Base-by-base conservation (phyloP, 495 filamentous ascomycete genomes). In the Letharia lupina region DNA sequence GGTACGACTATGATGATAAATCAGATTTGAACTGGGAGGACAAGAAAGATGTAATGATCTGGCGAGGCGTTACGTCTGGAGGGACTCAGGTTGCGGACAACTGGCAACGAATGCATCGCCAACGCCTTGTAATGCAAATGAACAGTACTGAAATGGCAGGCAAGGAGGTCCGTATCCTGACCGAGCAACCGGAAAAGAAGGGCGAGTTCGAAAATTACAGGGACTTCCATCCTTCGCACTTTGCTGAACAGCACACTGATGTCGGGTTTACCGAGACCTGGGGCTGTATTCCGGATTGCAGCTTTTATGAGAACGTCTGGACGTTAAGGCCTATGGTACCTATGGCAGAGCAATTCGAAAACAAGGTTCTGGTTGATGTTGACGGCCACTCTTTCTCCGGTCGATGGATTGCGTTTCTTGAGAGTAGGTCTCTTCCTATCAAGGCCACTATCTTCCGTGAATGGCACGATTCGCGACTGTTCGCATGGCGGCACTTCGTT, bases 401-500 rank as follows among this genome's bases (percentile, higher is more conserved):
- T 5, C 82, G 88, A 23, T 91, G 87, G 77, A 81, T 85, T 5
- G 86, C 84, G 9, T 91, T 90, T 70, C 75, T 88, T 28, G 78
- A 84, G 60, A 85, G 81, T 59, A 87, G 83, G 35, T 84, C 82
- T 20, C 68, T 91, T 16, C 84, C 85, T 0, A 79, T 91, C 75
- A 91, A 91, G 72, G 84, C 88, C 1, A 89, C 88, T 11, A 81
- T 91, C 44, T 91, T 87, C 79, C 78, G 83, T 13, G 89, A 90
- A 75, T 90, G 88, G 88, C 88, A 90, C 66, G 88, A 91, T 70
- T 83, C 81, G 45, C 76, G 88, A 31, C 75, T 91, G 11, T 79
- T 88, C 31, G 79, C 86, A 15, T 91, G 88, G 88, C 82, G 82
- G 63, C 88, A 91, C 69, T 91, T 84, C 69, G 87, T 91, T n/a